Evolutionary conservation across 2,329 filamentous ascomycete genomes (phyloP).

Genomic region (Plectosphaerella sp.): DNA sequence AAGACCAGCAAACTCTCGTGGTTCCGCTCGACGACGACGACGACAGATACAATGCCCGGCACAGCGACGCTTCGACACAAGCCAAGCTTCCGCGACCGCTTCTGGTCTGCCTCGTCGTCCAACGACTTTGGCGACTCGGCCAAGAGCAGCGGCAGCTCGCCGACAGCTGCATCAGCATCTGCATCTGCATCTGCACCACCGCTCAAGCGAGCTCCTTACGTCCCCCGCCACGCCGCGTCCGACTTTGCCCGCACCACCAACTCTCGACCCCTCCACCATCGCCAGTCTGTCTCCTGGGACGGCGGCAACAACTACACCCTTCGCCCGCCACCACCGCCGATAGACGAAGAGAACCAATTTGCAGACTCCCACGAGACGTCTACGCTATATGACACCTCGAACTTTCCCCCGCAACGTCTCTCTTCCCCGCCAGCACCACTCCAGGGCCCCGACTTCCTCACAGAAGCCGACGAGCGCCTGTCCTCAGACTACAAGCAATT

Average conservation of each 20-base stretch:
- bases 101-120: conserved; percentile 9
- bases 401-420: not conserved
- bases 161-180: not conserved
- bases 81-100: conserved; percentile 10
- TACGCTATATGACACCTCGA: not conserved
- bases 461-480: not conserved
- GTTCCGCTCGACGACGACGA: too few species aligned
- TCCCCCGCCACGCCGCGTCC: conserved; percentile 22
- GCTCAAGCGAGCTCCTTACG: conserved; percentile 11
- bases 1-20: too few species aligned
- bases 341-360: not conserved
- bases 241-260: conserved; percentile 20
- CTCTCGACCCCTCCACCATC: conserved; percentile 7
- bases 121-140: conserved; percentile 9
- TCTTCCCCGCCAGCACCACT: not conserved
- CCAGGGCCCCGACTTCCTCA: not conserved
- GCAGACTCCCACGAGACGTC: not conserved
- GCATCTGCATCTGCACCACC: not conserved
- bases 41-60: not conserved
- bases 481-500: conserved; percentile 21
- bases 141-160: not conserved
- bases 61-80: not conserved
- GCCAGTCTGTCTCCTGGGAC: conserved; percentile 2
- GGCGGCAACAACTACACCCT: not conserved
- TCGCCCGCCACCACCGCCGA: not conserved